These are phyloP conservation scores for Juglanconis oblonga DNA, from an alignment of 2,329 filamentous ascomycete genomes.

Conservation along the genomic window DNA sequence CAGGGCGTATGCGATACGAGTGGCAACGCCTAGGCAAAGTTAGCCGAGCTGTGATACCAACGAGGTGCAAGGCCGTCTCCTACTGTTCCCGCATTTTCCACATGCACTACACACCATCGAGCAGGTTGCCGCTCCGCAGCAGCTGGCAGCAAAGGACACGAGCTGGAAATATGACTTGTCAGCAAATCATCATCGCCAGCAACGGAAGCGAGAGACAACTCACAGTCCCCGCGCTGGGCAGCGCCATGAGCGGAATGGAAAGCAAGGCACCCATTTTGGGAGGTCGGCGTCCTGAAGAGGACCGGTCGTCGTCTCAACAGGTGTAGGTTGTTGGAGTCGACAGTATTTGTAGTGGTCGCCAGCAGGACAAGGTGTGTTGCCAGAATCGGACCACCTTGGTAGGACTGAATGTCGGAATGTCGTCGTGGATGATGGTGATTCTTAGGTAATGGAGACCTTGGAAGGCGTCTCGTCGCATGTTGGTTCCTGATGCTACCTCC, in stretches of 20 bases:
- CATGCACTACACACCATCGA: conserved; percentile 94
- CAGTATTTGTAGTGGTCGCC: neutral
- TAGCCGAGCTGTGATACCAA: conserved; percentile 19
- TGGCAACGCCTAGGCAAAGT: conserved; percentile 68
- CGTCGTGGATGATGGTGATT: neutral
- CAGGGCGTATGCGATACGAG: conserved; percentile 92
- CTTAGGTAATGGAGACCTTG: neutral
- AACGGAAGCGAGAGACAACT: conserved; percentile 32
- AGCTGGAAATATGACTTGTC: conserved; percentile 47
- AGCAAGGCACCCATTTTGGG: conserved; percentile 81
- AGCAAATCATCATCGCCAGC: neutral
- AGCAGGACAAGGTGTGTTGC: neutral
- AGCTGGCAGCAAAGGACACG: conserved; percentile 77
- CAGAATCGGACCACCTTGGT: neutral
- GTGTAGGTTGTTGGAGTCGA: neutral
- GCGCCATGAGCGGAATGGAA: conserved; percentile 81
- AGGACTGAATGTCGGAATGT: neutral
- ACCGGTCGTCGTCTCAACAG: neutral
- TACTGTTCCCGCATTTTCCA: conserved; percentile 91
- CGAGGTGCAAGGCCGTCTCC: neutral
- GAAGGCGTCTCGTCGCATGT: neutral
- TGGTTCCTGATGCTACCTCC: neutral
- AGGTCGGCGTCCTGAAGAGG: neutral
- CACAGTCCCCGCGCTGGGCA: conserved; percentile 86
- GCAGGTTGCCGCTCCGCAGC: conserved; percentile 94